Evolutionary conservation across 78 protist species (phyloP).

Genomic region (Trichosphaerium sp.): DNA sequence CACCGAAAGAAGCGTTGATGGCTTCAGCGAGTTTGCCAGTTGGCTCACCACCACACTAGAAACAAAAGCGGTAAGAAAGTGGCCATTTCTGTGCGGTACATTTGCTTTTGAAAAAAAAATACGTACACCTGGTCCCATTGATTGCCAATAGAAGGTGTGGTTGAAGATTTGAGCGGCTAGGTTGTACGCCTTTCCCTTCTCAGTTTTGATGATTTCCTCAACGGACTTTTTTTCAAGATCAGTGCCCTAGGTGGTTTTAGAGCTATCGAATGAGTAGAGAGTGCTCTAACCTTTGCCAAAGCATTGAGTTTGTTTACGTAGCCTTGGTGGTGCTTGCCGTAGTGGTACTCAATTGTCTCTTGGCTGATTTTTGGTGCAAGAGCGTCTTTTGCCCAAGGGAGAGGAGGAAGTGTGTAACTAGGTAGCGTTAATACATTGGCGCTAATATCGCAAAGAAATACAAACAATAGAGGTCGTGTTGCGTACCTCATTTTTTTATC

Average conservation of each 20-base stretch:
- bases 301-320: constrained; percentile 25
- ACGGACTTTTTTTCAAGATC: constrained; percentile 8
- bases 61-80: too few species aligned
- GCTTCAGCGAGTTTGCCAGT: background rate
- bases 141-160: constrained; percentile 59
- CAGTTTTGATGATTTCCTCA: constrained; percentile 6
- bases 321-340: constrained; percentile 43
- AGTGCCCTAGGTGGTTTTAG: background rate
- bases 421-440: too few species aligned
- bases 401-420: background rate
- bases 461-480: too few species aligned
- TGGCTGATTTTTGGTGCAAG: constrained; percentile 31
- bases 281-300: background rate
- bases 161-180: constrained; percentile 58
- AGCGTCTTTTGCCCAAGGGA: constrained; percentile 9
- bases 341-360: constrained; percentile 51
- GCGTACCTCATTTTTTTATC: too few species aligned
- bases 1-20: constrained; percentile 23
- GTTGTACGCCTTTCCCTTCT: constrained; percentile 36
- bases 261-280: background rate
- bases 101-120: too few species aligned
- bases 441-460: too few species aligned
- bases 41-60: constrained; percentile 15
- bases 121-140: constrained; percentile 24
- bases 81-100: too few species aligned